Evolutionary conservation across 2,329 filamentous ascomycete genomes (phyloP), one percentile per base, ranked within the genome.

Genomic region (Celoporthe dispersa): DNA sequence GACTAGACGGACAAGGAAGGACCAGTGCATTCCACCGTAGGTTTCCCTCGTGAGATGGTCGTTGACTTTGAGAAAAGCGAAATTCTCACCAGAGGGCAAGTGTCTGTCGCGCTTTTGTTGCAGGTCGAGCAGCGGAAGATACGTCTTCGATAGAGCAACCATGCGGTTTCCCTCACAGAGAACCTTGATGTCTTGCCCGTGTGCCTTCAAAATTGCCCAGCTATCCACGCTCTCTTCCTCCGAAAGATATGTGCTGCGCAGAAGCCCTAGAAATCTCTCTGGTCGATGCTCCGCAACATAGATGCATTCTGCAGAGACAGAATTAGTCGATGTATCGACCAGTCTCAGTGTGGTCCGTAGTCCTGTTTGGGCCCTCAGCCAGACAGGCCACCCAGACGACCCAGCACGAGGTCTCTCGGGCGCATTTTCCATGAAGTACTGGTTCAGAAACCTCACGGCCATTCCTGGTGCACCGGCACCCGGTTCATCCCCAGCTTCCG

Each of bases 211-310:
- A 31, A 57, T 14, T 5, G 4, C 14, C 53, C 53, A 57, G 28
- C 7, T 3, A 1, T 6, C 1, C 25, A 6, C 2, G 5, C 3
- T 14, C 28, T 31, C 11, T 19, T 7, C 25, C 53, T 33, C 12
- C 3, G 16, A 7, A 33, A 31, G 12, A 14, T 57, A 8, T 31
- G 1, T 31, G 2, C 7, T 28, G 12, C 53, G 53, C 14, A 57
- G 28, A 19, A 57, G 16, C 14, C 53, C 25, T 5, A 57, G 28
- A 12, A 57, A 33, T 19, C 16, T 14, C 53, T 57, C 53, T 2
- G 73, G 74, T 4, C 73, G 64, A 64, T 59, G 51, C 7, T 35
- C 25, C 11, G 6, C 2, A 14, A 67, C 25, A 6, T 16, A 57
- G 12, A 3, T 8, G 14, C 25, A 57, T 57, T 57, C 53, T 31